Evolutionary conservation across 2,329 filamentous ascomycete species (phyloP).

Genomic region (Sporothrix brunneoviolacea): DNA sequence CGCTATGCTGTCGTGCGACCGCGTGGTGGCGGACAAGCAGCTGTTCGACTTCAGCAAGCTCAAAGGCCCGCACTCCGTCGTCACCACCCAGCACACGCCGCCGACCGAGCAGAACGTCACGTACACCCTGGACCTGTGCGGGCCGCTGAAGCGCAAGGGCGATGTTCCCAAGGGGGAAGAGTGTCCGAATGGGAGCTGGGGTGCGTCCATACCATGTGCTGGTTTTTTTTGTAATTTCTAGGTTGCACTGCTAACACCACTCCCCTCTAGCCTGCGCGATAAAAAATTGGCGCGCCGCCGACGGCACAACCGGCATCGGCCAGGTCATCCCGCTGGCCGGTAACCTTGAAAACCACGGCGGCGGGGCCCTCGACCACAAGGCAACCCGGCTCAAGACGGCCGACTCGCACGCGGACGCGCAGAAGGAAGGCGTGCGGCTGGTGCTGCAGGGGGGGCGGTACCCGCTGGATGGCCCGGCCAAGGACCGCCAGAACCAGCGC

Average conservation of each 20-base stretch:
- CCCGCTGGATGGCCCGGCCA: slow-evolving; percentile 46
- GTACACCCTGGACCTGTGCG: slow-evolving; percentile 75
- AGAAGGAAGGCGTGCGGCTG: slow-evolving; percentile 65
- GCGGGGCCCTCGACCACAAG: slow-evolving; percentile 56
- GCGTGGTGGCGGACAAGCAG: slow-evolving; percentile 51
- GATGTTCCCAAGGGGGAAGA: slow-evolving; percentile 48
- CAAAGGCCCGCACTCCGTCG: slow-evolving; percentile 61
- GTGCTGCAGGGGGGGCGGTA: slow-evolving; percentile 57
- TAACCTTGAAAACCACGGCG: slow-evolving; percentile 53
- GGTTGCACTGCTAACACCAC: neutral
- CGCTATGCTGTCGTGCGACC: slow-evolving; percentile 54
- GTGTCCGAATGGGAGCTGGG: slow-evolving; percentile 64
- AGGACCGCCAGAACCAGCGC: slow-evolving; percentile 46
- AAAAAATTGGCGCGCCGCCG: slow-evolving; percentile 46
- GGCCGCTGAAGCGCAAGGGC: slow-evolving; percentile 55
- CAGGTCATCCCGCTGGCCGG: slow-evolving; percentile 69
- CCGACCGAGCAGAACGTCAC: slow-evolving; percentile 62
- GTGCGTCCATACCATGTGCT: slow-evolving; percentile 34
- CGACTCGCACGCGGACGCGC: slow-evolving; percentile 55
- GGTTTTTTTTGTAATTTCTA: neutral
- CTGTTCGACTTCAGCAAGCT: slow-evolving; percentile 60
- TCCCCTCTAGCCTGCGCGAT: slow-evolving; percentile 64
- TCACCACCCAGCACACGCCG: slow-evolving; percentile 49
- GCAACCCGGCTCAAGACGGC: slow-evolving; percentile 60
- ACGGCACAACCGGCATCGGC: slow-evolving; percentile 40